Evolutionary conservation across 805 yeast genomes (phyloP).

Genomic region (Saturnispora ahearnii): DNA sequence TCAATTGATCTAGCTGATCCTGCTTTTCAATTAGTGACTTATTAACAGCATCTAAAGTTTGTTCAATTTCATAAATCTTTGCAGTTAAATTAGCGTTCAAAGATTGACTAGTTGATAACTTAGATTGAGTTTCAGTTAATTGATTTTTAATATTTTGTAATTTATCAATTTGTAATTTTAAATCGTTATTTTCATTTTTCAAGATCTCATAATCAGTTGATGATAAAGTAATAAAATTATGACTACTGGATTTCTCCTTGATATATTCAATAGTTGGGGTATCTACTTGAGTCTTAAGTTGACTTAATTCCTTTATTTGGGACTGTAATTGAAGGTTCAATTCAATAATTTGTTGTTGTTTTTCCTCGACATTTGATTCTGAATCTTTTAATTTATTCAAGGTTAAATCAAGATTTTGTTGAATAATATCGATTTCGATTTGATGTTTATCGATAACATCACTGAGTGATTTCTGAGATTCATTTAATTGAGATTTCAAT

Average conservation of each 20-base stretch:
- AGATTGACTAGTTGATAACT: not conserved
- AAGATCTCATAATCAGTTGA: slow-evolving; percentile 5
- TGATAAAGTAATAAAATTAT: slow-evolving; percentile 13
- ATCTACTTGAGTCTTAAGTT: slow-evolving; percentile 6
- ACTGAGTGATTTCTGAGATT: not conserved
- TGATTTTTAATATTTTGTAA: not conserved
- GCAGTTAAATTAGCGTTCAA: not conserved
- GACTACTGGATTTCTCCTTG: slow-evolving; percentile 9
- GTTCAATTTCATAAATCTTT: not conserved
- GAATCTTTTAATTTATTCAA: not conserved
- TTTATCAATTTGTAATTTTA: not conserved
- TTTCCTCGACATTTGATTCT: not conserved
- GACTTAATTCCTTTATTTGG: not conserved
- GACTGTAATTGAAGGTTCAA: not conserved
- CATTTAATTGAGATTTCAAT: not conserved
- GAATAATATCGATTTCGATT: not conserved
- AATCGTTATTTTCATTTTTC: not conserved
- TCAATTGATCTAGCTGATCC: not conserved
- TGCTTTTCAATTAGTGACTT: not conserved
- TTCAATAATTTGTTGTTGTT: not conserved
- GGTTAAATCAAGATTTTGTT: not conserved
- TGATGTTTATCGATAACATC: not conserved
- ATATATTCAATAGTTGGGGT: slow-evolving; percentile 15
- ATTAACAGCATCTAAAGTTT: not conserved
- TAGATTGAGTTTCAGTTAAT: not conserved